These are phyloP conservation scores for Hymenoscyphus occultus DNA, from an alignment of 2,329 filamentous ascomycete species.

Conservation along the genomic window DNA sequence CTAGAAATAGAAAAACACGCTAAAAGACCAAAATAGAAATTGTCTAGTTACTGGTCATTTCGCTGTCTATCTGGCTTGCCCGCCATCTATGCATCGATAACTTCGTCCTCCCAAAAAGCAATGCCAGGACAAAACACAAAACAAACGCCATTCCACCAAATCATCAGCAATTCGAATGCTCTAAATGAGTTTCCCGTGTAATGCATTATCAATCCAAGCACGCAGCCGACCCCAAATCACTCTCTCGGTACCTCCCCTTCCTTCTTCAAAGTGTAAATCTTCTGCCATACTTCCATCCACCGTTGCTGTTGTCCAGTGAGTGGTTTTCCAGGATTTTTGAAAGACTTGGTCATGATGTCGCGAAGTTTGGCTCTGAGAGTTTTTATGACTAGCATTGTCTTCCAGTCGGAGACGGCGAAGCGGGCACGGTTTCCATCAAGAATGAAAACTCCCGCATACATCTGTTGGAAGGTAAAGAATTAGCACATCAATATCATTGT, in stretches of 20 bases:
- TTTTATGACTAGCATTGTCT: constrained; percentile 85
- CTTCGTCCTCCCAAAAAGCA: not conserved
- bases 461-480: constrained; percentile 43
- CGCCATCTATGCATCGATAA: not conserved
- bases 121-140: not conserved
- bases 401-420: constrained; percentile 85
- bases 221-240: not conserved
- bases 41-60: not conserved
- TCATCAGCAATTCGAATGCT: not conserved
- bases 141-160: not conserved
- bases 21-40: not conserved
- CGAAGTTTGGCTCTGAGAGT: constrained; percentile 68
- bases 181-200: not conserved
- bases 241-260: constrained; percentile 4
- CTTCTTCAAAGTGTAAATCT: constrained; percentile 45
- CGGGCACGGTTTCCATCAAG: constrained; percentile 84
- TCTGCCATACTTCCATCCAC: constrained; percentile 74
- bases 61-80: not conserved
- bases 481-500: constrained; percentile 6
- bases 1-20: not conserved
- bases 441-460: constrained; percentile 82
- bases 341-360: constrained; percentile 69
- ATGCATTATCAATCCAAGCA: not conserved
- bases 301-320: constrained; percentile 65
- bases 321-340: constrained; percentile 64